These are phyloP conservation scores for Tulasnella sp. DNA, from an alignment of 768 basidiomycete genomes.

Conservation along the genomic window DNA sequence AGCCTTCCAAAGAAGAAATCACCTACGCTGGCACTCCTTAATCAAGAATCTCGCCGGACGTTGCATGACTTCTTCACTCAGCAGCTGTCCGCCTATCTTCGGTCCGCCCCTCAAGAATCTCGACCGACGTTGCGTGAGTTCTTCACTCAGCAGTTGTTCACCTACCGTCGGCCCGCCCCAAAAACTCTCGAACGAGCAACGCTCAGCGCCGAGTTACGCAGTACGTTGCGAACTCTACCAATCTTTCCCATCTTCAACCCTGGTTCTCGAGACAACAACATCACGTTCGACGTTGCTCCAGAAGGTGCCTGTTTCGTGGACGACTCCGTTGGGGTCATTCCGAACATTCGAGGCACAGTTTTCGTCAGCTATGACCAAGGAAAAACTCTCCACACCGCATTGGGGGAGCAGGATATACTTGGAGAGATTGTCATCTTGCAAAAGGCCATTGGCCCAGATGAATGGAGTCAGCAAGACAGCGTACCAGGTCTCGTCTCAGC, in stretches of 20 bases:
- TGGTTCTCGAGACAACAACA: not conserved
- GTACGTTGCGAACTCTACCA: not conserved
- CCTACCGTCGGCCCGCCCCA: too few relatives aligned
- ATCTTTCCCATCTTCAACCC: not conserved
- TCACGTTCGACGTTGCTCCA: not conserved
- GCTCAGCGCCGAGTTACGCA: not conserved
- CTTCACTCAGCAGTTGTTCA: not conserved
- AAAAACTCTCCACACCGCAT: not conserved
- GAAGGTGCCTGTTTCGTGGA: not conserved
- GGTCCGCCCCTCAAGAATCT: too few relatives aligned
- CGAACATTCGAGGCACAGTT: not conserved
- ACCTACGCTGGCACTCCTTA: not conserved
- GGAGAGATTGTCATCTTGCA: not conserved
- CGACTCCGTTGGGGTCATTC: not conserved
- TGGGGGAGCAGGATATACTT: not conserved
- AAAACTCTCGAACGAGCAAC: conserved; percentile 39
- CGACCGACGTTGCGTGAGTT: too few relatives aligned
- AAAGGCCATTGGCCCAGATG: not conserved
- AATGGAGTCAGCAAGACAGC: not conserved
- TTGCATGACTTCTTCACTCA: too few relatives aligned
- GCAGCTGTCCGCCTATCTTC: not conserved
- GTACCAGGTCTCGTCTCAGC: not conserved
- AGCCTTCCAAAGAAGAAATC: not conserved
- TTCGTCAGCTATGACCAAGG: not conserved
- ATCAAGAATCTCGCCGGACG: not conserved